phyloP scores from a whole-genome alignment of 306 rosid genomes.

The Abrus pulchellus region DNA sequence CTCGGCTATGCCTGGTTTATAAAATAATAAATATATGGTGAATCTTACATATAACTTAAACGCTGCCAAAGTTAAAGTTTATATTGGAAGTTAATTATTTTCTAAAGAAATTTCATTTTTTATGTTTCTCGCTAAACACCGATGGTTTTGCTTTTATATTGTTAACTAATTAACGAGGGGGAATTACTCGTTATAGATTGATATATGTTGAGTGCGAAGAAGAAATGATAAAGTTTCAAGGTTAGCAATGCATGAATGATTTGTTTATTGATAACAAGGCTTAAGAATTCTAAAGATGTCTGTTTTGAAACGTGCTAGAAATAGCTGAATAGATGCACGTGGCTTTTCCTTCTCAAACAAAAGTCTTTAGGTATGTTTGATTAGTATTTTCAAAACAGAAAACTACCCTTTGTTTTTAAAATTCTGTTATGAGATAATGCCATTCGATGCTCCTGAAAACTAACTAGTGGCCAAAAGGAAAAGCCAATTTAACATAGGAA shows the following conservation, averaged over 20 bases:
- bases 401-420: neutral
- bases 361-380: neutral
- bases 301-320: neutral
- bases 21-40: no score
- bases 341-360: neutral
- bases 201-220: neutral
- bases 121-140: no score
- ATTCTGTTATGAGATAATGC: constrained; percentile 2
- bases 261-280: neutral
- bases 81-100: no score
- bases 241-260: neutral
- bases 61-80: no score
- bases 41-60: no score
- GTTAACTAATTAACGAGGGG: neutral
- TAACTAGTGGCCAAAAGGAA: constrained; percentile 10
- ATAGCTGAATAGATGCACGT: neutral
- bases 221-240: neutral
- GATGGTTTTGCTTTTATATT: no score
- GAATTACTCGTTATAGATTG: neutral
- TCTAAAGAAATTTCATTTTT: no score
- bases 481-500: constrained; percentile 7
- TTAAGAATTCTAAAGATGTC: neutral
- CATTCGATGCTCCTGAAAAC: neutral
- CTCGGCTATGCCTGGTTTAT: no score
- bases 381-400: no score